Conservation (phyloP, 23 red algal species). For the Agarophyton chilense region DNA sequence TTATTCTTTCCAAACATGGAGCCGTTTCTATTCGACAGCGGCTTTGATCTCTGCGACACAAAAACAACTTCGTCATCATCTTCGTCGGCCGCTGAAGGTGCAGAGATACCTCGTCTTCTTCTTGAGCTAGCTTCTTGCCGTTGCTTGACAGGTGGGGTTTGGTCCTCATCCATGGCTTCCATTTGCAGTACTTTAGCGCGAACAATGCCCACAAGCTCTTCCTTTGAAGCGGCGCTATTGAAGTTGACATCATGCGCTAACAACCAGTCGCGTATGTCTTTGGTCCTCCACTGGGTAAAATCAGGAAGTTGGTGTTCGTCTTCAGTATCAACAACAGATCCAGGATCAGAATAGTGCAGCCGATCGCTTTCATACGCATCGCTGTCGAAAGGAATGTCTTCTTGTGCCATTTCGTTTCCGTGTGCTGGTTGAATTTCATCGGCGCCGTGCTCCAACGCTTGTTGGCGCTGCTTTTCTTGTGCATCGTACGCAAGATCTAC, state of each 20-base stretch:
- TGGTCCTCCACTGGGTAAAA: constrained; percentile 14
- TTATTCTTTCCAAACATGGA: neutral
- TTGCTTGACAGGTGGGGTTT: neutral
- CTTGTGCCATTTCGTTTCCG: neutral
- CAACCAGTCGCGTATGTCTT: constrained; percentile 27
- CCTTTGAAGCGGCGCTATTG: neutral
- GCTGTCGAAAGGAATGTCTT: constrained; percentile 25
- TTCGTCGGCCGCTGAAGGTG: constrained; percentile 4
- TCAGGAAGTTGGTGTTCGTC: neutral
- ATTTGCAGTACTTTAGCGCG: constrained; percentile 24
- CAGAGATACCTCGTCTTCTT: constrained; percentile 12
- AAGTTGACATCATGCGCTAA: neutral
- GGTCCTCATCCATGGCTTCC: constrained; percentile 10
- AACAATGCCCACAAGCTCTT: constrained; percentile 26
- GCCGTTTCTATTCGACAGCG: neutral
- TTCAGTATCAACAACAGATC: constrained; percentile 18
- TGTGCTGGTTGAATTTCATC: constrained; percentile 4
- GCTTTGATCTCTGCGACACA: neutral
- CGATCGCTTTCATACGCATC: neutral
- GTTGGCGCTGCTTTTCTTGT: neutral
- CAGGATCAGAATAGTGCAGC: neutral
- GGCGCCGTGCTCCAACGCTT: neutral
- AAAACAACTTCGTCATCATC: constrained; percentile 27
- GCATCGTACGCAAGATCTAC: neutral
- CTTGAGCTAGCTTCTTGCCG: neutral